These are phyloP conservation scores for Carex littledalei DNA, from an alignment of 176 grass and related monocot genomes.

Conservation along the genomic window DNA sequence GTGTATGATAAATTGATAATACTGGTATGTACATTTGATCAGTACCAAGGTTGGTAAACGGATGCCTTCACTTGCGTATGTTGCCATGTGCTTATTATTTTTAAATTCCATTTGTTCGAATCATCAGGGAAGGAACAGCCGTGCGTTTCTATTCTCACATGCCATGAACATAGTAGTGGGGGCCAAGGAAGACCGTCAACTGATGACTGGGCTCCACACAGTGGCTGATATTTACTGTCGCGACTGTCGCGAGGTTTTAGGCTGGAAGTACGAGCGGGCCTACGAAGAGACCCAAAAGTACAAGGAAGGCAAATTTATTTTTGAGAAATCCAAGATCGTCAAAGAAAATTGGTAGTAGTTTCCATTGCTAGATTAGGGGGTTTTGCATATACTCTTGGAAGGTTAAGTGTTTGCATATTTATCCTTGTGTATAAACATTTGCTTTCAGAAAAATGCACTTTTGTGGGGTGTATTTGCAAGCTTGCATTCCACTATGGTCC, in stretches of 20 bases:
- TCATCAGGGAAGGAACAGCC: slow-evolving; percentile 48
- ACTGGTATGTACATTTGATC: neutral
- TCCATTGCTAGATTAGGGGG: neutral
- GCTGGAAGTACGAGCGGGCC: slow-evolving; percentile 71
- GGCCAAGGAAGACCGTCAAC: slow-evolving; percentile 55
- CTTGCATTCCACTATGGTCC: neutral
- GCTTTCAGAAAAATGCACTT: neutral
- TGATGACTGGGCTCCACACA: slow-evolving; percentile 55
- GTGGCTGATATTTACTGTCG: slow-evolving; percentile 69
- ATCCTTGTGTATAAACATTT: neutral
- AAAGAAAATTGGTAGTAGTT: slow-evolving; percentile 64
- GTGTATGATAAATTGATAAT: neutral
- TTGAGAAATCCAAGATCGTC: slow-evolving; percentile 73
- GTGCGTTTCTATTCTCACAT: slow-evolving; percentile 75
- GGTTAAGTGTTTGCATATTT: slow-evolving; percentile 6
- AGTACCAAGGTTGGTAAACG: neutral
- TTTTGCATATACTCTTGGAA: neutral
- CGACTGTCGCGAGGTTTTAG: slow-evolving; percentile 56
- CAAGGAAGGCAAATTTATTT: slow-evolving; percentile 88
- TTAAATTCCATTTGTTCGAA: neutral
- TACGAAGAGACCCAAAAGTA: slow-evolving; percentile 66
- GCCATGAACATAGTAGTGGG: slow-evolving; percentile 65
- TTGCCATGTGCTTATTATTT: neutral
- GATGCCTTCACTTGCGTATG: neutral
- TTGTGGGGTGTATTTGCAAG: neutral